These are phyloP conservation scores for Chrysochromulina parva DNA, from an alignment of 78 protist species.

Conservation along the genomic window DNA sequence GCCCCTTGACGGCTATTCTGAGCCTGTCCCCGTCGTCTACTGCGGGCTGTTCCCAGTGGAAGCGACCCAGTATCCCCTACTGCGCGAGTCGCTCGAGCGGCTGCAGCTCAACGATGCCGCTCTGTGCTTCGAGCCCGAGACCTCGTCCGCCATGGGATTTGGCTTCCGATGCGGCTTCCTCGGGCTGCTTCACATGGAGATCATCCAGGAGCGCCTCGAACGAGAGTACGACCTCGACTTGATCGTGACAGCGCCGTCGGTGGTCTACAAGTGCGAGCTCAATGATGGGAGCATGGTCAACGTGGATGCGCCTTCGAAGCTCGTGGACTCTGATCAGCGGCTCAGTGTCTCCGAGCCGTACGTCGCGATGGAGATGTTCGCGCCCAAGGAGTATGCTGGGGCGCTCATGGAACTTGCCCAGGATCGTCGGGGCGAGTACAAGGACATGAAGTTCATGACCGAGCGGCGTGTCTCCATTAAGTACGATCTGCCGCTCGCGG, in stretches of 20 bases:
- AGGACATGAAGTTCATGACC: neutral
- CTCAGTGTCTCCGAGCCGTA: slow-evolving; percentile 29
- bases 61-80: slow-evolving; percentile 2
- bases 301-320: slow-evolving; percentile 35
- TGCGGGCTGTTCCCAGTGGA: slow-evolving; percentile 29
- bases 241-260: slow-evolving; percentile 52
- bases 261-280: slow-evolving; percentile 35
- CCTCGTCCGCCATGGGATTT: slow-evolving; percentile 52
- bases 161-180: slow-evolving; percentile 59
- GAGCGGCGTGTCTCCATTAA: slow-evolving; percentile 15
- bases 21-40: slow-evolving; percentile 45
- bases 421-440: slow-evolving; percentile 44
- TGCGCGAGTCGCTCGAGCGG: slow-evolving; percentile 42
- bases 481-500: slow-evolving; percentile 56
- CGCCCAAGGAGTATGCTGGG: slow-evolving; percentile 50
- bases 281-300: neutral
- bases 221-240: slow-evolving; percentile 52
- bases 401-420: slow-evolving; percentile 58
- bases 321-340: slow-evolving; percentile 13
- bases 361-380: slow-evolving; percentile 29
- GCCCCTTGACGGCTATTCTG: slow-evolving; percentile 28
- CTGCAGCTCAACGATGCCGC: slow-evolving; percentile 59
- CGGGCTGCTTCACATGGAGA: slow-evolving; percentile 62
- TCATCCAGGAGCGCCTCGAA: slow-evolving; percentile 55
- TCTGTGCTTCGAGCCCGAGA: slow-evolving; percentile 48